Percentiles rank a stretch among this genome's conserved stretches.
Evolutionary conservation across 2,329 filamentous ascomycete species (phyloP).

Genomic region (Colletotrichum orchidophilum): DNA sequence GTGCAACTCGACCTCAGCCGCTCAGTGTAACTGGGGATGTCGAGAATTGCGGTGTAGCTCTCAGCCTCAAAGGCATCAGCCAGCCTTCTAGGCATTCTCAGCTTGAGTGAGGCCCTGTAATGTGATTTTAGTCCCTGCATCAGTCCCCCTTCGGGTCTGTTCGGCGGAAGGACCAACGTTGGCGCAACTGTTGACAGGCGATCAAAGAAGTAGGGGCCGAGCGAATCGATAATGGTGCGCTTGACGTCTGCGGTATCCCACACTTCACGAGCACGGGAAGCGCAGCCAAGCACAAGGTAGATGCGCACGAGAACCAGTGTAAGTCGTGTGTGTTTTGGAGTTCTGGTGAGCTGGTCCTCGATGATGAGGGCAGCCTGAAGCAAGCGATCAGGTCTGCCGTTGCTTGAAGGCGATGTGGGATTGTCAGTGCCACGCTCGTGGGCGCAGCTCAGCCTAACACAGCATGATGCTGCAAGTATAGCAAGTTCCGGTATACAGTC

Average conservation of each 20-base stretch:
- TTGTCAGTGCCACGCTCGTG: conserved; percentile 11
- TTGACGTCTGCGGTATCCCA: conserved; percentile 65
- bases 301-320: conserved; percentile 62
- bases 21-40: conserved; percentile 55
- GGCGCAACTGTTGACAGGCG: conserved; percentile 63
- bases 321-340: conserved; percentile 56
- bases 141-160: conserved; percentile 40
- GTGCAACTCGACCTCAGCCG: conserved; percentile 60
- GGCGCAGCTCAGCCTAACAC: conserved; percentile 39
- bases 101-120: conserved; percentile 56
- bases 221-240: conserved; percentile 65
- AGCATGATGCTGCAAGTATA: conserved; percentile 46
- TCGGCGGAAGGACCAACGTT: conserved; percentile 44
- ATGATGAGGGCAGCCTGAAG: conserved; percentile 60
- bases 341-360: conserved; percentile 56
- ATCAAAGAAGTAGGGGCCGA: conserved; percentile 65
- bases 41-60: conserved; percentile 61
- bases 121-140: conserved; percentile 55
- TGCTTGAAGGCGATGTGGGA: conserved; percentile 1
- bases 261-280: conserved; percentile 54
- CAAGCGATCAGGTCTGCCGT: conserved; percentile 42
- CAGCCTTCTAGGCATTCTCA: conserved; percentile 53
- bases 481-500: conserved; percentile 44
- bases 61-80: conserved; percentile 59
- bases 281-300: conserved; percentile 61